Base-by-base conservation (phyloP, 2,329 filamentous ascomycete genomes). In the Beauveria asiatica region DNA sequence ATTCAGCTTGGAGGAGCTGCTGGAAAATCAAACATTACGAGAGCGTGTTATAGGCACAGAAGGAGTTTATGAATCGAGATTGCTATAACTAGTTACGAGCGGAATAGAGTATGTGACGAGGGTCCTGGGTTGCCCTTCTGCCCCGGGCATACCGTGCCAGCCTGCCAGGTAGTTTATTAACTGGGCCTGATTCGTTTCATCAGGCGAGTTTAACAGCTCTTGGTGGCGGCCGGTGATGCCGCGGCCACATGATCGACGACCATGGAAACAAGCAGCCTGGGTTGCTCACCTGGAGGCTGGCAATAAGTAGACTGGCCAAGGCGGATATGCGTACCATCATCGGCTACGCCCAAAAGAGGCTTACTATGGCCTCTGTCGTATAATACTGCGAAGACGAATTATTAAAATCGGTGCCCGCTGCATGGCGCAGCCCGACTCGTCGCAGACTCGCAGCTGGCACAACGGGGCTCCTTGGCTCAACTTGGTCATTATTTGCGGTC, bases 401-500 rank as follows among this genome's bases (percentile, higher is more conserved):
- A 45, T 48, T 10, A 25, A 49, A 42, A 48, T 41, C 44, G 44
- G 44, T 10, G 25, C 33, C 37, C 10, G 17, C 39, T 17, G 39
- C 51, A 25, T 27, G 25, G 27, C 9, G n/a, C 27, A 51, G 49
- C 49, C 30, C 27, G 33, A 37, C 33, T 37, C 33, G 13, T 37
- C 11, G 33, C 33, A 51, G 49, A 7, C 17, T 37, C 11, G 33
- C 33, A 51, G 49, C 13, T 23, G 19, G 17, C 33, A 39, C 27
- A 51, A 30, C 27, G 27, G 48, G 49, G 48, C 49, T 51, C 2
- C 49, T 39, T n/a, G 10, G 56, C 56, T 50, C 17, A 51, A 58
- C 49, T 41, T 30, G 56, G 56, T 19, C n/a, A 58, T 58, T 51
- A 51, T 23, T 58, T 58, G 56, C 56, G 46, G 33, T 58, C 23